Base-by-base conservation (phyloP, 352 stramenopile genomes). In the Achlya hypogyna region DNA sequence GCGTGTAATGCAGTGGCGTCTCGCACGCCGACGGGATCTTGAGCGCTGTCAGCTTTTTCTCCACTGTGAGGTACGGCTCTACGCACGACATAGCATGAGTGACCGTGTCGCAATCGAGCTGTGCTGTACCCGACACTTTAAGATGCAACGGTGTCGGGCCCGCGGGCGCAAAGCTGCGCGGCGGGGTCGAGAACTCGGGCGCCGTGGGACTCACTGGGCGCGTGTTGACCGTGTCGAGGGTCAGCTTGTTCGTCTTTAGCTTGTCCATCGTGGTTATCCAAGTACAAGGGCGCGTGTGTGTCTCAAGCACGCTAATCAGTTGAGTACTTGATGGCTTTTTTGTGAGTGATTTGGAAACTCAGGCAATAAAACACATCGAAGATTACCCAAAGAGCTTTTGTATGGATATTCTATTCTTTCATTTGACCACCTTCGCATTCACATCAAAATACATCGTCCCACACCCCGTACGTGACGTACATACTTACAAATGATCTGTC, bases 301-400 rank as follows among this genome's bases (percentile, higher is more conserved):
- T 56, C 49, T 56, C 49, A 59, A 49, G 60, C 34, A 18, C 60
- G 60, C 60, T 58, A 67, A 67, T 67, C 60, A 67, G 60, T 67
- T 67, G 54, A 23, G 54, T 38, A 34, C 16, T 22, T 51, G 60
- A 67, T 67, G 60, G 60, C 60, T 67, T 67, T 67, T 67, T 67
- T 58, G 60, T 67, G 60, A 67, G 60, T 67, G 60, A 49, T 67
- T 67, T 67, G 51, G 28, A 35, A 28, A 58, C 28, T 60, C 47
- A 27, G 60, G 51, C 51, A 67, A 67, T 34, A 49, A 67, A 49
- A 58, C 60, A 45, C 31, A 59, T 67, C 40, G 60, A 67, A 67
- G 60, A 67, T 67, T 67, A 58, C 29, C 34, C n/a, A 56, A 20
- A 35, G 49, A 35, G 49, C 25, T 25, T 49, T n/a, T 53, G 58